Evolutionary conservation across 495 filamentous ascomycete species (phyloP), one percentile per base, ranked within the genome.

Genomic region (Aspergillus funiculosus): DNA sequence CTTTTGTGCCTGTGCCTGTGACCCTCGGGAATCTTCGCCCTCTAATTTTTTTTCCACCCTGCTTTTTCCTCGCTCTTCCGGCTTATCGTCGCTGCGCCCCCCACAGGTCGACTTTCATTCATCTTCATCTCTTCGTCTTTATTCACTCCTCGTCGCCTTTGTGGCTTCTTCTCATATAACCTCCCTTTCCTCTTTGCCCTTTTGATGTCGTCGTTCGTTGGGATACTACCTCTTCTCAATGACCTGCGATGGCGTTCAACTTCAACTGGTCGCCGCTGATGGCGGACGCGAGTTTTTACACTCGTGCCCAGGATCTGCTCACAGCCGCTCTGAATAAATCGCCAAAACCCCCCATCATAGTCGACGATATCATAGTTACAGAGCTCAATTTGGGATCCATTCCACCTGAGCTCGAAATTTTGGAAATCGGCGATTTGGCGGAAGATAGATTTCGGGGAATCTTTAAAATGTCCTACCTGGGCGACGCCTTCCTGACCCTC

Each of bases 201-300:
- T 19, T 39, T 39, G 26, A 39, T 39, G 35, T 40, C n/a, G 18
- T 27, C 30, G 34, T 31, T 28, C 14, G 22, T 24, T 38, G 37
- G 46, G 20, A 35, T 38, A 43, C 29, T 48, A n/a, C n/a, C n/a
- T 35, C 35, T 50, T 58, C 57, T 62, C 59, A 51, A 68, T 66
- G 64, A 59, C 26, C 57, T 48, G 61, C 54, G 53, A 98, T 98
- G 92, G 91, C 92, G 51, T 98, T 98, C 82, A 96, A 95, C 75
- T 97, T 98, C 87, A 98, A 97, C 89, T 98, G 92, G 92, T 95
- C 89, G 77, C 92, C 92, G 61, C 79, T 98, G 54, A 89, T 90
- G 67, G 90, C 90, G 55, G 87, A 95, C 73, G 89, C 88, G 61
- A 67, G 69, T 47, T 94, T 94, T 71, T 94, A 94, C 67, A 79